Conservation (phyloP, 345 rosid genomes). For the Anastatica hierochuntica region DNA sequence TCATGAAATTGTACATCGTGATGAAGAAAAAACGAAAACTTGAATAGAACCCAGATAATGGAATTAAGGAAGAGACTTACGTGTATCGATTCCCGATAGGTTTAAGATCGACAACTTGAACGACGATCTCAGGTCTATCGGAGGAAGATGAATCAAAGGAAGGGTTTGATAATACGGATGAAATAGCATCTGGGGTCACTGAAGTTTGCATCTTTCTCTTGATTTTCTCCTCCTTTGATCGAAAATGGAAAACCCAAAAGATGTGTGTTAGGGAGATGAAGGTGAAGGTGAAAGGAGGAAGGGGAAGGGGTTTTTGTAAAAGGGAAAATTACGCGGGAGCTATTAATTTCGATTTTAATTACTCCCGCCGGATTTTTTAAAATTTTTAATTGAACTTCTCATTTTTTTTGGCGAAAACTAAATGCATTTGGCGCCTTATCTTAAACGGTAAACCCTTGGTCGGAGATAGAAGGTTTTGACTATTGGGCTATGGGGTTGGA, state of each 20-base stretch:
- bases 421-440: background rate
- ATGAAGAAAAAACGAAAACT: background rate
- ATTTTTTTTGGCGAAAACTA: background rate
- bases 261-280: background rate
- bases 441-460: background rate
- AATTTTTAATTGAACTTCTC: background rate
- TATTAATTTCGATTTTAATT: conserved; percentile 5
- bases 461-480: background rate
- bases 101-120: conserved; percentile 78
- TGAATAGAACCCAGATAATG: background rate
- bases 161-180: conserved; percentile 45
- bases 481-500: no score
- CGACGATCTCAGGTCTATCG: conserved; percentile 42
- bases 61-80: conserved; percentile 29
- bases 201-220: conserved; percentile 32
- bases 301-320: no score
- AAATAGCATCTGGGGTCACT: conserved; percentile 52
- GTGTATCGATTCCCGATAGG: conserved; percentile 70
- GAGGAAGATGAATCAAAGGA: conserved; percentile 49
- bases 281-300: background rate
- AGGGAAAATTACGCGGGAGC: conserved; percentile 18
- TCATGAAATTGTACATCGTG: background rate
- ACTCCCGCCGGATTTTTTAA: background rate
- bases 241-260: no score
- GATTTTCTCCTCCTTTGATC: no score